Conservation (phyloP, 2,329 filamentous ascomycete species). For the Fonsecaea nubica region DNA sequence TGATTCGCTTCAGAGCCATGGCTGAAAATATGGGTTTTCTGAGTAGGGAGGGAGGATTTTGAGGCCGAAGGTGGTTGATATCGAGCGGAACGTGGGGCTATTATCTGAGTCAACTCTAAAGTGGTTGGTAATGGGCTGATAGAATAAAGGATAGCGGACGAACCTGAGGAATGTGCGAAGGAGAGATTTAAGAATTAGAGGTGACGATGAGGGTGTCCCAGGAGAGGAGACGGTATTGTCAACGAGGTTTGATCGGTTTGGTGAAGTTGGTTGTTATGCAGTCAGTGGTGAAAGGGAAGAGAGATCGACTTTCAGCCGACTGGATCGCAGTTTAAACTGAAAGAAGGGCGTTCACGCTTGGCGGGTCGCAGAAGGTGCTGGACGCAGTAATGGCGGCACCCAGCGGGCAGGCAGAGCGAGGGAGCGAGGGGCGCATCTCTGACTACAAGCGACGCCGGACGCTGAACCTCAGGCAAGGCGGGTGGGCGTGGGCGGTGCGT, state of each 20-base stretch:
- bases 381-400: neutral
- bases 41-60: conserved; percentile 19
- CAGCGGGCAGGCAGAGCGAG: neutral
- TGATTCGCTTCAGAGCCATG: conserved; percentile 61
- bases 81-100: conserved; percentile 33
- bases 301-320: conserved; percentile 20
- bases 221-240: conserved; percentile 14
- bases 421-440: neutral
- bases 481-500: conserved; percentile 3
- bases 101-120: conserved; percentile 32
- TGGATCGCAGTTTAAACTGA: conserved; percentile 8
- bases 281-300: conserved; percentile 25
- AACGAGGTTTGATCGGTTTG: conserved; percentile 25
- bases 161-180: conserved; percentile 16
- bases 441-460: conserved; percentile 7
- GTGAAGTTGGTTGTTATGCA: conserved; percentile 13
- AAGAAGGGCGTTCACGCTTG: conserved; percentile 11
- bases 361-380: conserved; percentile 5
- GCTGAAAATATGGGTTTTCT: conserved; percentile 37
- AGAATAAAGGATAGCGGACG: conserved; percentile 11
- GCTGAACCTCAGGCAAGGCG: conserved; percentile 4
- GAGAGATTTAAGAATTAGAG: conserved; percentile 12
- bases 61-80: conserved; percentile 31
- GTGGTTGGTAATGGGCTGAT: conserved; percentile 6
- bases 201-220: conserved; percentile 19